Percentiles rank a stretch among this genome's conserved stretches.
Evolutionary conservation across 768 basidiomycete species (phyloP).

Genomic region (Strobilomyces dryophilus): DNA sequence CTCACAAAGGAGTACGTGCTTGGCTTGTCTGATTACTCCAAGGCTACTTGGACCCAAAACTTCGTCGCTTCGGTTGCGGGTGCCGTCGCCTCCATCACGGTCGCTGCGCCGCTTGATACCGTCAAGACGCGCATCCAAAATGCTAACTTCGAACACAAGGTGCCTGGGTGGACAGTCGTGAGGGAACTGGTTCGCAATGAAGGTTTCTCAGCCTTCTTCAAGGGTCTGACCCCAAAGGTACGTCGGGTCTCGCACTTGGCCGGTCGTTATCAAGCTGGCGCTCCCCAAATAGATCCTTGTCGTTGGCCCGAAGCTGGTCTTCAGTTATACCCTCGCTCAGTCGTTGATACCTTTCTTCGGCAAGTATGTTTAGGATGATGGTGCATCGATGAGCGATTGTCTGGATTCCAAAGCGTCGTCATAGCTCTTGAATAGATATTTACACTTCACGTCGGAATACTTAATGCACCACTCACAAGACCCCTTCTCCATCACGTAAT

Average conservation of each 20-base stretch:
- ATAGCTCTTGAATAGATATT: conserved; percentile 11
- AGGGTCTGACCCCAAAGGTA: conserved; percentile 96
- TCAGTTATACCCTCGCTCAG: conserved; percentile 97
- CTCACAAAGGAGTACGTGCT: conserved; percentile 92
- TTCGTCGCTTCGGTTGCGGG: conserved; percentile 94
- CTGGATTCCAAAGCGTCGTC: neutral
- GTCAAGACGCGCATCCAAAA: conserved; percentile 99
- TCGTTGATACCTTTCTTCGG: conserved; percentile 90
- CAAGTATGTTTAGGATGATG: conserved; percentile 60
- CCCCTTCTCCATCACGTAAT: neutral
- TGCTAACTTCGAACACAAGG: conserved; percentile 90
- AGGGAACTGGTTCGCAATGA: conserved; percentile 86
- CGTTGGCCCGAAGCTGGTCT: conserved; percentile 96
- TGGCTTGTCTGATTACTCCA: conserved; percentile 82
- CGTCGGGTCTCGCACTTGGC: conserved; percentile 11
- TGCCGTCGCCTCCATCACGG: conserved; percentile 91
- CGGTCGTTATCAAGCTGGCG: neutral
- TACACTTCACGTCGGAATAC: conserved; percentile 1
- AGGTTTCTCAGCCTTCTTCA: conserved; percentile 83
- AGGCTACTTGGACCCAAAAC: conserved; percentile 97
- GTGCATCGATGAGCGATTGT: neutral
- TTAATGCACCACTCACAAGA: conserved; percentile 5
- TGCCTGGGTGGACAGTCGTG: conserved; percentile 74
- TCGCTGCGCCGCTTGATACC: conserved; percentile 93
- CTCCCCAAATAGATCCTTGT: conserved; percentile 67